A percentile compares a stretch with the other conserved stretches of the same genome.
Conservation (phyloP, 306 rosid genomes). For the Glycyrrhiza uralensis region DNA sequence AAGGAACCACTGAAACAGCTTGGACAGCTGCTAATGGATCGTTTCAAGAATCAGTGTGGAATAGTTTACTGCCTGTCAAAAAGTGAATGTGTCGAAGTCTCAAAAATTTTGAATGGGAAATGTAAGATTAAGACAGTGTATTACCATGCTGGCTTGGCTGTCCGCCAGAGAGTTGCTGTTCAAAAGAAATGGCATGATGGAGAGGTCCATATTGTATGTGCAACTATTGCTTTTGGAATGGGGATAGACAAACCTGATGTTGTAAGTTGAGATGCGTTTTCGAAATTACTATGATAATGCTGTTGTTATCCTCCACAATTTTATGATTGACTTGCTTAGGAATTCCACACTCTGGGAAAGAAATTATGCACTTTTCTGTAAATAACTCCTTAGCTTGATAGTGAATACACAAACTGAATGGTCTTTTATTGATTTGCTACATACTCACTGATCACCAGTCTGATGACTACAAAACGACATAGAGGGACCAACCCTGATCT, state of each 20-base stretch:
- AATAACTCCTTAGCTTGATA: conserved; percentile 4
- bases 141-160: conserved; percentile 90
- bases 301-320: conserved; percentile 24
- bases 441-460: neutral
- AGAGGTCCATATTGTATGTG: conserved; percentile 83
- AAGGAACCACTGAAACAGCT: conserved; percentile 81
- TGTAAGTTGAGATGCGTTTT: conserved; percentile 59
- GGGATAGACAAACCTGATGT: conserved; percentile 98
- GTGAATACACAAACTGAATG: neutral
- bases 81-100: conserved; percentile 87
- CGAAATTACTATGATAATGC: conserved; percentile 10
- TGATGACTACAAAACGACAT: conserved; percentile 14
- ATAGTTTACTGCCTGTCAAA: conserved; percentile 94
- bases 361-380: conserved; percentile 7
- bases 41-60: conserved; percentile 74
- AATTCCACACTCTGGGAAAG: neutral
- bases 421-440: conserved; percentile 11
- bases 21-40: conserved; percentile 56
- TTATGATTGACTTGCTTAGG: conserved; percentile 2
- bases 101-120: conserved; percentile 63
- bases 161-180: conserved; percentile 77
- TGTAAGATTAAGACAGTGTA: conserved; percentile 67
- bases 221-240: conserved; percentile 99
- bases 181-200: conserved; percentile 90
- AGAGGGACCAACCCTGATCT: neutral